A percentile compares a stretch with the other conserved stretches of the same genome.
Evolutionary conservation across 2,329 filamentous ascomycete genomes (phyloP).

Genomic region (Xylariaceae sp.): DNA sequence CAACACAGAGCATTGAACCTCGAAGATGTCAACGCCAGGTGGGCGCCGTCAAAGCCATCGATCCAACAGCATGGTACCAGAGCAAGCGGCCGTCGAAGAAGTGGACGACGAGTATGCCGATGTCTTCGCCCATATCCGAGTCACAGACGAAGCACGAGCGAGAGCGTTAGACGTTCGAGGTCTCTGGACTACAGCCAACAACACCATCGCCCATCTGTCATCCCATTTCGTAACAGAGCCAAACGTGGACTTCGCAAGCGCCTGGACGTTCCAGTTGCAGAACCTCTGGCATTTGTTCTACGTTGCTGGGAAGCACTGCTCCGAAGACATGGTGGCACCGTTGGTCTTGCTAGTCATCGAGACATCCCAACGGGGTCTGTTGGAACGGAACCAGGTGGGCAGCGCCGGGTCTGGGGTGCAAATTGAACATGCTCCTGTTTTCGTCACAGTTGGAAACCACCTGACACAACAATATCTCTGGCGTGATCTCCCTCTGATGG

Average conservation of each 20-base stretch:
- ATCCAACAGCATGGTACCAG: conserved; percentile 2
- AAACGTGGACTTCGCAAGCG: conserved; percentile 17
- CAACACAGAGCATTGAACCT: not conserved
- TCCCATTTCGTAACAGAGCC: conserved; percentile 21
- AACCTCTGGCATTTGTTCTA: conserved; percentile 23
- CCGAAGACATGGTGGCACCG: conserved; percentile 12
- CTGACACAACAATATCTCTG: conserved; percentile 17
- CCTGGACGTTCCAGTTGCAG: conserved; percentile 19
- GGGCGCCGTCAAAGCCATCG: conserved; percentile 1
- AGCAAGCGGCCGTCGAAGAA: conserved; percentile 11
- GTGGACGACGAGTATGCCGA: conserved; percentile 15
- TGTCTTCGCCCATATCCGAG: conserved; percentile 19
- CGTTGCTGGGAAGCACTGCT: conserved; percentile 17
- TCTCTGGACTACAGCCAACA: conserved; percentile 18
- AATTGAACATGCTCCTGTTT: conserved; percentile 14
- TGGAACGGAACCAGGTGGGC: conserved; percentile 10
- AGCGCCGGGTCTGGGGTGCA: conserved; percentile 8
- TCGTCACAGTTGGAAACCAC: conserved; percentile 12
- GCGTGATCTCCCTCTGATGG: conserved; percentile 19
- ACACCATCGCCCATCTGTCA: conserved; percentile 19
- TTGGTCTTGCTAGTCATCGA: conserved; percentile 19
- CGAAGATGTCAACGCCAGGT: conserved; percentile 15
- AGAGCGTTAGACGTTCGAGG: conserved; percentile 16
- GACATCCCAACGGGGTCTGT: conserved; percentile 16
- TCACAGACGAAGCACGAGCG: conserved; percentile 15